These are phyloP conservation scores for Mayamaea pseudoterrestris DNA, from an alignment of 108 stramenopile genomes.

Conservation along the genomic window DNA sequence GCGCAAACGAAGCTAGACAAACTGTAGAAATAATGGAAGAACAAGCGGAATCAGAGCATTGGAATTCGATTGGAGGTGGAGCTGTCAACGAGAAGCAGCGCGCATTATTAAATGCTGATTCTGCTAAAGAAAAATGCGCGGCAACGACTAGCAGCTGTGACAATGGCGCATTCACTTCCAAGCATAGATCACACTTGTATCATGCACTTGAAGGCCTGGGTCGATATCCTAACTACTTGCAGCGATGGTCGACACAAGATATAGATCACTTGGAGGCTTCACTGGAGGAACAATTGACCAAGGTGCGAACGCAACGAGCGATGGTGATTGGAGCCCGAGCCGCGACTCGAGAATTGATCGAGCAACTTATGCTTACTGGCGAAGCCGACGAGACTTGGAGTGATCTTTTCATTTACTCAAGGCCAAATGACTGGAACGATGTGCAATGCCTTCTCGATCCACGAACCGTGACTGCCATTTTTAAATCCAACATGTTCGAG, in stretches of 20 bases:
- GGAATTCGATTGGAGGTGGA: slow-evolving; percentile 43
- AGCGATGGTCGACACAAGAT: slow-evolving; percentile 34
- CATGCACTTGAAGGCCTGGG: slow-evolving; percentile 73
- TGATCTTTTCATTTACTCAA: not conserved
- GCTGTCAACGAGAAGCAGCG: slow-evolving; percentile 73
- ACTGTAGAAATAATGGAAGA: no score
- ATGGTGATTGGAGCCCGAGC: not conserved
- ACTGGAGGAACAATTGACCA: slow-evolving; percentile 29
- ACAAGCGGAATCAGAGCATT: no score
- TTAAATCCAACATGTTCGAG: not conserved
- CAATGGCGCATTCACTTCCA: slow-evolving; percentile 19
- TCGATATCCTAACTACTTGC: slow-evolving; percentile 72
- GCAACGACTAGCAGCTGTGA: not conserved
- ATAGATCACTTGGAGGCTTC: slow-evolving; percentile 36
- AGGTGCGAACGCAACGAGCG: slow-evolving; percentile 33
- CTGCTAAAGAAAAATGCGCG: slow-evolving; percentile 1
- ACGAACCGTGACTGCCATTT: slow-evolving; percentile 9
- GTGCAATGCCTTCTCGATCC: not conserved
- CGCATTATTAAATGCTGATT: not conserved
- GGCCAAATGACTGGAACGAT: not conserved
- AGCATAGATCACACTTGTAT: slow-evolving; percentile 39
- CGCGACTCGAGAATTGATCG: slow-evolving; percentile 9
- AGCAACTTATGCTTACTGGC: slow-evolving; percentile 2
- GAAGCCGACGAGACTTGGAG: not conserved
- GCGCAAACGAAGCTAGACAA: no score